A percentile compares a stretch with the other conserved stretches of the same genome.
Evolutionary conservation across 352 stramenopile species (phyloP).

Genomic region (Globisporangium ultimum): DNA sequence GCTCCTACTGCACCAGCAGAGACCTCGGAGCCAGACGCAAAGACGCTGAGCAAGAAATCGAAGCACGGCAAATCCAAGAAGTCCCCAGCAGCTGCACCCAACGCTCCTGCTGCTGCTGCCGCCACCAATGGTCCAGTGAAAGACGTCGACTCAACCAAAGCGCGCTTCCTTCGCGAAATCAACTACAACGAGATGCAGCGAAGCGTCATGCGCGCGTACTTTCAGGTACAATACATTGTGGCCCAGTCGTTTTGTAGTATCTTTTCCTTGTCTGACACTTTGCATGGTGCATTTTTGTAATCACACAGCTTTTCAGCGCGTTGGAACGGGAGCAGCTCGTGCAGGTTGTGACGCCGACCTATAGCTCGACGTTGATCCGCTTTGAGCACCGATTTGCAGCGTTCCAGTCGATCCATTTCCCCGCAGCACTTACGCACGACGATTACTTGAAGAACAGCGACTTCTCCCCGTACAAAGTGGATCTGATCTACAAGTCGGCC

Average conservation of each 20-base stretch:
- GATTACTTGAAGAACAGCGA: slow-evolving; percentile 78
- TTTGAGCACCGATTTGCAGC: slow-evolving; percentile 78
- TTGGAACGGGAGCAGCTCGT: slow-evolving; percentile 74
- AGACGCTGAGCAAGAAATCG: slow-evolving; percentile 5
- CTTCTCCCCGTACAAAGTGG: slow-evolving; percentile 66
- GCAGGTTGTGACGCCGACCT: slow-evolving; percentile 35
- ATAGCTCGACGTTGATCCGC: slow-evolving; percentile 61
- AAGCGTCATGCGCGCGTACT: slow-evolving; percentile 74
- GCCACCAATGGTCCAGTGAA: slow-evolving; percentile 1
- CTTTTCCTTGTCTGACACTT: background rate
- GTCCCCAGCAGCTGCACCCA: background rate
- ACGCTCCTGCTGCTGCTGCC: slow-evolving; percentile 1
- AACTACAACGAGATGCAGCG: slow-evolving; percentile 76
- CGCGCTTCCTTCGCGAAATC: slow-evolving; percentile 69
- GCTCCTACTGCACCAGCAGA: background rate
- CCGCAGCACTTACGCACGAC: slow-evolving; percentile 60
- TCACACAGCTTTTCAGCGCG: slow-evolving; percentile 42
- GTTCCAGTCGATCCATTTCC: slow-evolving; percentile 74
- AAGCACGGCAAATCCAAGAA: slow-evolving; percentile 33
- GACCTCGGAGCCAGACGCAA: background rate
- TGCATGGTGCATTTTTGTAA: background rate
- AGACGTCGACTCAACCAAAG: slow-evolving; percentile 42
- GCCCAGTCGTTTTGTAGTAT: background rate
- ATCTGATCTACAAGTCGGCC: slow-evolving; percentile 79
- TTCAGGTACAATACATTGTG: slow-evolving; percentile 35